phyloP scores from a whole-genome alignment of 1,139 yeast genomes.

The Debaryomycetaceae sp. region DNA sequence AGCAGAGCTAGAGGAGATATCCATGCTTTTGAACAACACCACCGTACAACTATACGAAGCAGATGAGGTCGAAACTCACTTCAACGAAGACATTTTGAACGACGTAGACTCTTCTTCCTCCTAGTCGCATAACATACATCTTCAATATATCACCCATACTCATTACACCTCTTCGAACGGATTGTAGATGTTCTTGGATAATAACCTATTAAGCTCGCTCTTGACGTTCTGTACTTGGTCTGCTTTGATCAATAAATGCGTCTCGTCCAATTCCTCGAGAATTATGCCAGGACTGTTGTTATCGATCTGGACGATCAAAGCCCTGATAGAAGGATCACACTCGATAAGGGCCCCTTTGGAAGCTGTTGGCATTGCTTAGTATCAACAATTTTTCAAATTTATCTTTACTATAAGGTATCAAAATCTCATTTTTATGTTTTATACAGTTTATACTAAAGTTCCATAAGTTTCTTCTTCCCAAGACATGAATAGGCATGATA shows the following conservation, averaged over 20 bases:
- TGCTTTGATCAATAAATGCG: slow-evolving; percentile 78
- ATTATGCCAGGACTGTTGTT: slow-evolving; percentile 69
- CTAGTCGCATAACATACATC: background rate
- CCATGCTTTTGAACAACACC: slow-evolving; percentile 35
- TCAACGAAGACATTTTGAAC: slow-evolving; percentile 24
- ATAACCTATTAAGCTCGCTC: slow-evolving; percentile 65
- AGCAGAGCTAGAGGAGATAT: slow-evolving; percentile 56
- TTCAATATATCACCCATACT: background rate
- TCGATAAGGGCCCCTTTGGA: slow-evolving; percentile 44
- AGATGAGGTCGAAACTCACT: slow-evolving; percentile 11
- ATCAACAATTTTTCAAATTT: background rate
- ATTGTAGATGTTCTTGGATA: slow-evolving; percentile 80
- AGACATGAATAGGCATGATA: background rate
- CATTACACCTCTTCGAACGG: slow-evolving; percentile 70
- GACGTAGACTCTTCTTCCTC: slow-evolving; percentile 8
- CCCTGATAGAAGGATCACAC: slow-evolving; percentile 89
- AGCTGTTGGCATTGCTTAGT: slow-evolving; percentile 39
- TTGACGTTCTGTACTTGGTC: slow-evolving; percentile 74
- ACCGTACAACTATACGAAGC: slow-evolving; percentile 17
- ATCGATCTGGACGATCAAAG: slow-evolving; percentile 79
- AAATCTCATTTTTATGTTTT: background rate
- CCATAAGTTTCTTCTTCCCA: background rate
- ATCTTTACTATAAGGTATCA: background rate
- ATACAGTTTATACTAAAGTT: background rate
- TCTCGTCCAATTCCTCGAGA: slow-evolving; percentile 83